Evolutionary conservation across 345 rosid species (phyloP), one percentile per base, ranked within the genome.

Genomic region (Dovyalis caffra): DNA sequence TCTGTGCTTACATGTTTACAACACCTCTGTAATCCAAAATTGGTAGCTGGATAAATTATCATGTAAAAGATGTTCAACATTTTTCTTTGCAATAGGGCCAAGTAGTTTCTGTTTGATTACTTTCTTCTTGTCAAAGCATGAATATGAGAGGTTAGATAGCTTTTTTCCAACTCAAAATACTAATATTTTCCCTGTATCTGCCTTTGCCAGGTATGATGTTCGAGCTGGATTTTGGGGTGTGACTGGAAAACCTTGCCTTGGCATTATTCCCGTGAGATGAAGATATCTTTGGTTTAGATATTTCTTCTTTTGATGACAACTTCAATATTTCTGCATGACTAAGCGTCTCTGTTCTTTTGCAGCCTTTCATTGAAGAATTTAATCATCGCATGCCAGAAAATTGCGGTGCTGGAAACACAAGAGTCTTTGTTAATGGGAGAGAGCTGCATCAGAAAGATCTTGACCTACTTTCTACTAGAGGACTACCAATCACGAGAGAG

Each of bases 201-300:
- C 34, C 35, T 58, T 66, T 6, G 1, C n/a, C 71, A 80, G 83
- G 83, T 80, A 80, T 11, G 83, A 80, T 43, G 40, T 31, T 40
- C 66, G 33, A 62, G 83, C 80, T 15, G 83, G 83, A 57, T 80
- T 80, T 32, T 80, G 83, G 83, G 83, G 83, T 32, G 66, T 76
- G 47, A 76, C 57, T n/a, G 83, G 83, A 43, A 57, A 64, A 18
- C 56, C 71, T 56, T 80, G 83, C 73, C 67, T 72, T 40, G 83
- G 83, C 62, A 72, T 80, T 63, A 76, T 80, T 76, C 83, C 83
- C 62, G 83, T 80, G 64, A 76, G 83, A 53, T 62, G 18, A 61
- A 49, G 21, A 74, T 64, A 53, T 51, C 53, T 58, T 70, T 56
- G n/a, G 12, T 70, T 57, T 23, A 26, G 56, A 4, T 11, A 21